Conservation (phyloP, 192 early-diverging fungal species). For the Geranomyces michiganensis region DNA sequence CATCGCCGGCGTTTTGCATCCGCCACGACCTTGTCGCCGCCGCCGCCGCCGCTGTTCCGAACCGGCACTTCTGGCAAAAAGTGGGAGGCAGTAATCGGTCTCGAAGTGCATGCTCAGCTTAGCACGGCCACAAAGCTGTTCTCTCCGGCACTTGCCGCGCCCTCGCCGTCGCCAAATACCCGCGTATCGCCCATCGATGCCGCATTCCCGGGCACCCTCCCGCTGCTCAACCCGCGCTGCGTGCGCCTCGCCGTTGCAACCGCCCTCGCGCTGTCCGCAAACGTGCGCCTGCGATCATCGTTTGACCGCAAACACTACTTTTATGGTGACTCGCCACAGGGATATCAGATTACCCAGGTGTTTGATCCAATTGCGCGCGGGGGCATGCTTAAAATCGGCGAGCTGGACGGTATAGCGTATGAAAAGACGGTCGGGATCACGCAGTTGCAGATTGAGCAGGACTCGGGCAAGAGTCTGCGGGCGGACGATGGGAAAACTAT, state of each 20-base stretch:
- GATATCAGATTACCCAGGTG: slow-evolving; percentile 96
- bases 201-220: slow-evolving; percentile 85
- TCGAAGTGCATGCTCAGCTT: slow-evolving; percentile 91
- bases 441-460: slow-evolving; percentile 92
- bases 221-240: slow-evolving; percentile 78
- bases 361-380: slow-evolving; percentile 76
- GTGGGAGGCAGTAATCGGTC: slow-evolving; percentile 69
- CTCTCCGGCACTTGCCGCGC: slow-evolving; percentile 55
- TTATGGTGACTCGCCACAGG: slow-evolving; percentile 88
- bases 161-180: slow-evolving; percentile 65
- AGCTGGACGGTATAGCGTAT: slow-evolving; percentile 62
- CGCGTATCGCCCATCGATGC: slow-evolving; percentile 77
- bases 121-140: slow-evolving; percentile 79
- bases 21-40: no score
- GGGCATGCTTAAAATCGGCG: slow-evolving; percentile 61
- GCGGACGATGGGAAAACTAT: slow-evolving; percentile 52
- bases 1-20: no score
- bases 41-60: no score
- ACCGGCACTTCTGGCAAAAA: neutral
- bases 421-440: slow-evolving; percentile 61
- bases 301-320: slow-evolving; percentile 98
- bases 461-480: slow-evolving; percentile 85
- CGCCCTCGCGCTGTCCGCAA: slow-evolving; percentile 68
- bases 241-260: slow-evolving; percentile 74
- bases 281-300: slow-evolving; percentile 64